Evolutionary conservation across 371 early-diverging fungal species (phyloP).

Genomic region (Blakeslea trispora): DNA sequence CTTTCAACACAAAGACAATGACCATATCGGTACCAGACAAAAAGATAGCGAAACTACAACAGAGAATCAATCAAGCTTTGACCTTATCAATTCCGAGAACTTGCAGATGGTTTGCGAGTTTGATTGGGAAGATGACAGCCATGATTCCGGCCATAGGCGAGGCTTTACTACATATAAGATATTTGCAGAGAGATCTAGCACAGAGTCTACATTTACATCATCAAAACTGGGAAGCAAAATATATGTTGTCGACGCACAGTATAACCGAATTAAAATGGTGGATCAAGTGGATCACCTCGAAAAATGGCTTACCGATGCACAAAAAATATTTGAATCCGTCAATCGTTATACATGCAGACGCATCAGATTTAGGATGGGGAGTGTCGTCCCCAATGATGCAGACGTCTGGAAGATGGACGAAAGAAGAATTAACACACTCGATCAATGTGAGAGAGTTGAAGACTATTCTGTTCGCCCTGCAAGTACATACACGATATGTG

Average conservation of each 20-base stretch:
- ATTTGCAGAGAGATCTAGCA: slow-evolving; percentile 13
- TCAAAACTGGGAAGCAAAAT: no score
- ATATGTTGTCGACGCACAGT: no score
- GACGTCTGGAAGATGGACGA: no score
- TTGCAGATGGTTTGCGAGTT: slow-evolving; percentile 9
- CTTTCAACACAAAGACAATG: slow-evolving; percentile 12
- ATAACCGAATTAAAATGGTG: no score
- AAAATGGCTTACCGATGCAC: slow-evolving; percentile 19
- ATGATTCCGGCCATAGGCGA: slow-evolving; percentile 18
- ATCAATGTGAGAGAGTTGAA: no score
- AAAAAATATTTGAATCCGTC: no score
- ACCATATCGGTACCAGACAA: not conserved
- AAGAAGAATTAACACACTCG: no score
- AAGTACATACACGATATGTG: no score
- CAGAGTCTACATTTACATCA: not conserved
- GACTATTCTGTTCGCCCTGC: no score
- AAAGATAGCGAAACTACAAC: not conserved
- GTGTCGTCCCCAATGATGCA: no score
- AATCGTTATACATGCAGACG: no score
- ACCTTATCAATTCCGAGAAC: slow-evolving; percentile 1
- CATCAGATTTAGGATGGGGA: no score
- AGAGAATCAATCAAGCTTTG: not conserved
- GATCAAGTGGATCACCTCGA: not conserved
- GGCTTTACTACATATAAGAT: slow-evolving; percentile 8
- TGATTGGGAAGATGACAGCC: slow-evolving; percentile 17